phyloP scores from a whole-genome alignment of 352 stramenopile species.

The Proteromonas lacertae region DNA sequence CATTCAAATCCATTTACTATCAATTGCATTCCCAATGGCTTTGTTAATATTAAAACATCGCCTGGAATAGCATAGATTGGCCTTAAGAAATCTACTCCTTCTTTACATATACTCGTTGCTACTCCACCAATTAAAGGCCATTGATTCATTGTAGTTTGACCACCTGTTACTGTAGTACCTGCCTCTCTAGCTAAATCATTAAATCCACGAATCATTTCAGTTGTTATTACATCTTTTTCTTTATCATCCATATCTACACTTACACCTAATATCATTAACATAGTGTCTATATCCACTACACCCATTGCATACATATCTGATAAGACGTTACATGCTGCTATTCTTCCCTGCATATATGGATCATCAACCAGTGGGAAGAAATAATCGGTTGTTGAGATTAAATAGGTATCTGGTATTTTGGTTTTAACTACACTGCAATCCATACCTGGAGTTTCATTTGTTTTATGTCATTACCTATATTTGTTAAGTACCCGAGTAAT shows the following conservation, averaged over 20 bases:
- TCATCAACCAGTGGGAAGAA: conserved; percentile 3
- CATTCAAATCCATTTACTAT: background rate
- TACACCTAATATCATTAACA: no score
- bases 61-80: background rate
- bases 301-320: conserved; percentile 3
- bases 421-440: no score
- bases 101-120: background rate
- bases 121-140: conserved; percentile 1
- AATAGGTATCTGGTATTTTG: conserved; percentile 15
- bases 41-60: background rate
- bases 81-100: background rate
- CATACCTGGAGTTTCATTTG: no score
- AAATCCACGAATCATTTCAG: background rate
- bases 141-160: background rate
- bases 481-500: no score
- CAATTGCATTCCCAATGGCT: background rate
- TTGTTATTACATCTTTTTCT: background rate
- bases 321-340: conserved; percentile 15
- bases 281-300: background rate
- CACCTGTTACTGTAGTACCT: background rate
- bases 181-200: background rate
- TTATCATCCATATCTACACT: no score
- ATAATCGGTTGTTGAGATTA: conserved; percentile 19
- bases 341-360: conserved; percentile 11
- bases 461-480: no score